Conservation (phyloP, 495 filamentous ascomycete species). For the Pseudoneurospora amorphoporcata region DNA sequence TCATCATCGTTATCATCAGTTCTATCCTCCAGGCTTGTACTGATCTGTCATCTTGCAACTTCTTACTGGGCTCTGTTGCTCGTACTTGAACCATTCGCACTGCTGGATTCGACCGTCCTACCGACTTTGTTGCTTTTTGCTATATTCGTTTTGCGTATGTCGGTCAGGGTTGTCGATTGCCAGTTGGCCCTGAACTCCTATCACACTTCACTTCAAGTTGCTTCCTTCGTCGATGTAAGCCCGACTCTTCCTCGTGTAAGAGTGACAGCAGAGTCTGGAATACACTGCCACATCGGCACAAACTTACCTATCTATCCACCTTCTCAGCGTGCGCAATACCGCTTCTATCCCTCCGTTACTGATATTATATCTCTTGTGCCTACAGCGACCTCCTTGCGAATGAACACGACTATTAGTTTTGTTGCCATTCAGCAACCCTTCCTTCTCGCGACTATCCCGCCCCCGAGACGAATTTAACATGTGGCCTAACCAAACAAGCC, state of each 20-base stretch:
- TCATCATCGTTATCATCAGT: background rate
- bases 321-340: background rate
- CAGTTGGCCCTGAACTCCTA: background rate
- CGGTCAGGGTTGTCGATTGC: background rate
- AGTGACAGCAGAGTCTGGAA: background rate
- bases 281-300: background rate
- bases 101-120: background rate
- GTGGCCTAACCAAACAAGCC: conserved; percentile 8
- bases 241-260: background rate
- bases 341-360: background rate
- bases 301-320: background rate
- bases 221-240: background rate
- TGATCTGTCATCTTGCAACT: background rate
- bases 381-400: background rate
- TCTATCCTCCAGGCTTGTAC: background rate
- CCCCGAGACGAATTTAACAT: conserved; percentile 7
- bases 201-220: background rate
- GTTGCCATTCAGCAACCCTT: conserved; percentile 7
- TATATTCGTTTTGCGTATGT: background rate
- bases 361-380: background rate
- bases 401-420: background rate
- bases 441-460: conserved; percentile 19
- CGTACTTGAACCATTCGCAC: background rate
- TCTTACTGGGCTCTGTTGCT: background rate
- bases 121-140: background rate